These are phyloP conservation scores for Fusarium citri DNA, from an alignment of 2,329 filamentous ascomycete genomes.

Conservation along the genomic window DNA sequence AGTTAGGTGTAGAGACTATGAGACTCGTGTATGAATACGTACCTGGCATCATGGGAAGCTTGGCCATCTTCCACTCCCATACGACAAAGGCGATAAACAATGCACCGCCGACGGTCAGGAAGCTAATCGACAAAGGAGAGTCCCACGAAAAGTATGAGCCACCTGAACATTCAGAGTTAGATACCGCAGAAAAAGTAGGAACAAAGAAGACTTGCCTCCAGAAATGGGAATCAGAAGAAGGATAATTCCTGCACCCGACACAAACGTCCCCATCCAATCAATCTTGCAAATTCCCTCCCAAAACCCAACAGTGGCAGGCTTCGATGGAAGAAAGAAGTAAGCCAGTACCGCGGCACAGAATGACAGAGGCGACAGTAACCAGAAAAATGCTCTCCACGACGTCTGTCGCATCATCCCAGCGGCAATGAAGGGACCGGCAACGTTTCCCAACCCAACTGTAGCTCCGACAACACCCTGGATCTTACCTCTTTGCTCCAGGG, in stretches of 20 bases:
- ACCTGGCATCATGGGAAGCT: constrained; percentile 18
- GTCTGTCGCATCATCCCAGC: not conserved
- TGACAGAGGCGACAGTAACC: not conserved
- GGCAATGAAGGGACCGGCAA: not conserved
- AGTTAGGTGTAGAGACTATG: too few species aligned
- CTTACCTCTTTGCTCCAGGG: not conserved
- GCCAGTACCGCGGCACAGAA: not conserved
- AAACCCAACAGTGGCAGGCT: not conserved
- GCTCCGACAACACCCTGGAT: not conserved
- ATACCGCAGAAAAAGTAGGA: accelerated
- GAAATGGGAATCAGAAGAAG: not conserved
- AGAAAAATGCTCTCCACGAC: not conserved
- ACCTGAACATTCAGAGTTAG: accelerated
- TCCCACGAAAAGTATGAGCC: constrained; percentile 11
- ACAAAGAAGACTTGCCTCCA: not conserved
- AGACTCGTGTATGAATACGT: too few species aligned
- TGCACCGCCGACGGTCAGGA: not conserved
- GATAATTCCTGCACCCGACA: not conserved
- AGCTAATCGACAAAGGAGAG: not conserved
- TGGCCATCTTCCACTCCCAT: constrained; percentile 20
- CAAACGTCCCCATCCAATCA: not conserved
- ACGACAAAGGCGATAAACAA: not conserved
- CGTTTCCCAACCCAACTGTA: not conserved
- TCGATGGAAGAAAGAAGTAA: not conserved
- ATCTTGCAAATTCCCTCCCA: not conserved